Evolutionary conservation across 2,329 filamentous ascomycete genomes (phyloP).

Genomic region (Ophiocordyceps sinensis): DNA sequence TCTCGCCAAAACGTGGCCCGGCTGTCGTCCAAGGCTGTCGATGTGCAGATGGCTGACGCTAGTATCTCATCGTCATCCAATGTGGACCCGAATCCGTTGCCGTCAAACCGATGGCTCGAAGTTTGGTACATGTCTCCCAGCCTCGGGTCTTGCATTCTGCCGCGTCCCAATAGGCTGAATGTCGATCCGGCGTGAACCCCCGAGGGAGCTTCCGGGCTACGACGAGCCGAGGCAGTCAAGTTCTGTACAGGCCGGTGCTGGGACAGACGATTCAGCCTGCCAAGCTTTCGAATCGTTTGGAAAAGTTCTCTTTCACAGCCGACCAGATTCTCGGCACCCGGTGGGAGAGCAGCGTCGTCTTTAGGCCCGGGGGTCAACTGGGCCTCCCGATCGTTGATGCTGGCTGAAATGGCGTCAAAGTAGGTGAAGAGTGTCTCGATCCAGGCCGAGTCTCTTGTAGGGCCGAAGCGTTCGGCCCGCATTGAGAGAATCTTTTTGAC

Average conservation of each 20-base stretch:
- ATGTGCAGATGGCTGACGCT: conserved; percentile 24
- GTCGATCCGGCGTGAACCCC: conserved; percentile 24
- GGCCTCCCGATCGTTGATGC: conserved; percentile 80
- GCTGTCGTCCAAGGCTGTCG: conserved; percentile 40
- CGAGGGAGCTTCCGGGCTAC: conserved; percentile 3
- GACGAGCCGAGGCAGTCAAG: conserved; percentile 5
- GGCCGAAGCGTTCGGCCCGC: conserved; percentile 35
- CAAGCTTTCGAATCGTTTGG: conserved; percentile 70
- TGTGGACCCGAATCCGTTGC: conserved; percentile 47
- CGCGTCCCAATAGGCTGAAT: not conserved
- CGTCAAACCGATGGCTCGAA: conserved; percentile 46
- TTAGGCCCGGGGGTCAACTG: conserved; percentile 58
- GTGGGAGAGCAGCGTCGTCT: conserved; percentile 32
- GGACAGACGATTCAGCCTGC: conserved; percentile 70
- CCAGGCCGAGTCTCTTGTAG: conserved; percentile 62
- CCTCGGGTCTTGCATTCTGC: conserved; percentile 10
- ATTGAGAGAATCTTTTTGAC: conserved; percentile 81
- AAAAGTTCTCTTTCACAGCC: conserved; percentile 81
- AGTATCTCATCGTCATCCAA: conserved; percentile 40
- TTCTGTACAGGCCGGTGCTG: conserved; percentile 46
- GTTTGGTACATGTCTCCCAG: conserved; percentile 19
- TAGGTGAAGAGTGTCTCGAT: conserved; percentile 89
- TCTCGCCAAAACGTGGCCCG: conserved; percentile 65
- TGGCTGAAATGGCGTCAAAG: conserved; percentile 85
- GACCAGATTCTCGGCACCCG: conserved; percentile 68